Conservation (phyloP, 306 rosid genomes). For the Vicia faba region DNA sequence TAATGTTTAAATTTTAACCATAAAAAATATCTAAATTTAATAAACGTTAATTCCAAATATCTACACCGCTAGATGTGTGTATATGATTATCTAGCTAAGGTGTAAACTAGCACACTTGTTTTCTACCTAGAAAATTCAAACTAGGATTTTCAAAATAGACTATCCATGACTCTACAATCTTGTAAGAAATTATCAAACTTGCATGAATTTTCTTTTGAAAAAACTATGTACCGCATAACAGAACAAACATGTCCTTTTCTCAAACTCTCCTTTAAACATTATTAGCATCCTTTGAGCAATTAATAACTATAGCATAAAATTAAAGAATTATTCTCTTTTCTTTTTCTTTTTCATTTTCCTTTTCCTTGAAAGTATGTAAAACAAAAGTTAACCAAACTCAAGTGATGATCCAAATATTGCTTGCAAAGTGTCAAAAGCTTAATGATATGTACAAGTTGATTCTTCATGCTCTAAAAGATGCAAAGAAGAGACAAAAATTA, state of each 20-base stretch:
- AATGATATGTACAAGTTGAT: slow-evolving; percentile 37
- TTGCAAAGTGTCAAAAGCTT: slow-evolving; percentile 43
- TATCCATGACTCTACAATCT: no score
- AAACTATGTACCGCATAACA: slow-evolving; percentile 4
- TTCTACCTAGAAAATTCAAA: no score
- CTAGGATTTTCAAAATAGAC: no score
- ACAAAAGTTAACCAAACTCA: slow-evolving; percentile 39
- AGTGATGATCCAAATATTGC: slow-evolving; percentile 41
- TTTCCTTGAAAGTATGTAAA: slow-evolving; percentile 33
- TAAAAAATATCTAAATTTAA: no score
- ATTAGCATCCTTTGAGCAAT: slow-evolving; percentile 30
- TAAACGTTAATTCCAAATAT: no score
- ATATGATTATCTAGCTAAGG: not conserved
- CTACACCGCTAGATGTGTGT: no score
- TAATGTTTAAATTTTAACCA: no score
- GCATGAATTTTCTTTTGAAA: not conserved
- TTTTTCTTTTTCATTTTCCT: slow-evolving; percentile 9
- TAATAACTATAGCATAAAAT: slow-evolving; percentile 25
- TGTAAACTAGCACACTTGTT: not conserved
- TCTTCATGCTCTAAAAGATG: slow-evolving; percentile 41
- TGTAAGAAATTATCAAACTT: no score
- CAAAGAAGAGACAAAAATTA: slow-evolving; percentile 37
- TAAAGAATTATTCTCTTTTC: slow-evolving; percentile 13
- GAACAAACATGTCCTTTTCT: slow-evolving; percentile 24
- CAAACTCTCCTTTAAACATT: slow-evolving; percentile 35